These are phyloP conservation scores for Boletus tomentosulus DNA, from an alignment of 768 basidiomycete species.

Conservation along the genomic window DNA sequence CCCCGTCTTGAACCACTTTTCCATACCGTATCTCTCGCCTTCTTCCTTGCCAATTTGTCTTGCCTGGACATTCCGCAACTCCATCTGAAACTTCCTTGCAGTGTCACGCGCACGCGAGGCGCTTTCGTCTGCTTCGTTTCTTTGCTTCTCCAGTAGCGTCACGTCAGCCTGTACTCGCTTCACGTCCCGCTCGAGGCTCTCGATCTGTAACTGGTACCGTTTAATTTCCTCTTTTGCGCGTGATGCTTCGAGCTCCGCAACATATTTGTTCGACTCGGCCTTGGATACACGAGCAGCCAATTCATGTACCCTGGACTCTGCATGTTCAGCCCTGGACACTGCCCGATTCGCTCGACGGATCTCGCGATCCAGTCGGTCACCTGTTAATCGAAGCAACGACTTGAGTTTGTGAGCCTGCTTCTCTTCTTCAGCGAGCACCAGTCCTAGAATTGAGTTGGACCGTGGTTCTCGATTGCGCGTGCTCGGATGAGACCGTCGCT, in stretches of 20 bases:
- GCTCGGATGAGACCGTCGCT: conserved; percentile 32
- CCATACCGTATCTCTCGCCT: conserved; percentile 36
- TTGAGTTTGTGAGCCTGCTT: conserved; percentile 54
- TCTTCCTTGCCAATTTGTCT: conserved; percentile 42
- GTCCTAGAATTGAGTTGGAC: conserved; percentile 37
- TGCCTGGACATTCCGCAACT: conserved; percentile 43
- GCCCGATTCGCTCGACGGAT: conserved; percentile 51
- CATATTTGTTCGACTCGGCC: conserved; percentile 41
- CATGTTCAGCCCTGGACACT: conserved; percentile 45
- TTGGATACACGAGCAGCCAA: conserved; percentile 33
- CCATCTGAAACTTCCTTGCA: conserved; percentile 40
- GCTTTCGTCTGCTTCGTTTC: conserved; percentile 41
- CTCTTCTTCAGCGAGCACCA: conserved; percentile 52
- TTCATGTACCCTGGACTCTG: conserved; percentile 47
- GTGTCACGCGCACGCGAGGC: conserved; percentile 41
- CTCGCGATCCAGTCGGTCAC: conserved; percentile 54
- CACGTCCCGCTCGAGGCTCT: conserved; percentile 43
- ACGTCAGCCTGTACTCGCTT: conserved; percentile 31
- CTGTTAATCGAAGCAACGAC: conserved; percentile 45
- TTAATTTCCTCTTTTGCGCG: conserved; percentile 45
- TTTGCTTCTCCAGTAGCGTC: conserved; percentile 33
- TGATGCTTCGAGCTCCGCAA: conserved; percentile 36
- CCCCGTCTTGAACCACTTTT: conserved; percentile 44
- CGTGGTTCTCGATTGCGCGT: conserved; percentile 39
- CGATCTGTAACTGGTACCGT: conserved; percentile 44